Evolutionary conservation across 1,284 basidiomycete species (phyloP).

Genomic region (Puccinia triticina): DNA sequence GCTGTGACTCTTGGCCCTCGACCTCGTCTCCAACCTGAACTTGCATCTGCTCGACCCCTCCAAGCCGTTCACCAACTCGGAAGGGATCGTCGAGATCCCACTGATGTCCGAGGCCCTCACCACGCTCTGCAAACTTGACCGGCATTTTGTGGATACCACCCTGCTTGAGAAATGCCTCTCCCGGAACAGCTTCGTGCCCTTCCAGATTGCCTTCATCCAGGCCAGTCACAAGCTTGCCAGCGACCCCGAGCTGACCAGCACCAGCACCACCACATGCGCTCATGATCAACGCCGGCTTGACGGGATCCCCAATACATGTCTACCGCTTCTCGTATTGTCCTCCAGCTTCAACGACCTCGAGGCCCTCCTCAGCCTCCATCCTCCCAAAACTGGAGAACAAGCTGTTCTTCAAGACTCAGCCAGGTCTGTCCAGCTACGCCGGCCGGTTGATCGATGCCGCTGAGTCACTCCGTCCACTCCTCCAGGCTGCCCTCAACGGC

Average conservation of each 20-base stretch:
- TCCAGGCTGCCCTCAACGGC: slow-evolving; percentile 76
- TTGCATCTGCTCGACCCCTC: slow-evolving; percentile 55
- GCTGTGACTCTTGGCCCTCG: slow-evolving; percentile 69
- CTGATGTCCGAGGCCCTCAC: slow-evolving; percentile 58
- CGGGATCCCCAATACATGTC: slow-evolving; percentile 93
- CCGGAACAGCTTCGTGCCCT: slow-evolving; percentile 50
- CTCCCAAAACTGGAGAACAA: slow-evolving; percentile 84
- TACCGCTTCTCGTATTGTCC: slow-evolving; percentile 96
- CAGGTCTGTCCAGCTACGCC: slow-evolving; percentile 76
- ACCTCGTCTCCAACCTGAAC: slow-evolving; percentile 65
- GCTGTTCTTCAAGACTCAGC: slow-evolving; percentile 80
- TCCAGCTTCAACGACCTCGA: slow-evolving; percentile 61
- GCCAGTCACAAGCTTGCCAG: slow-evolving; percentile 18
- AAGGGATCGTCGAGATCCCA: slow-evolving; percentile 56
- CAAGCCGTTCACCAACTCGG: slow-evolving; percentile 54
- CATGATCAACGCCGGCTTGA: slow-evolving; percentile 97
- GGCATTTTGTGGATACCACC: slow-evolving; percentile 39
- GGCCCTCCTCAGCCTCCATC: slow-evolving; percentile 49
- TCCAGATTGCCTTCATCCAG: slow-evolving; percentile 52
- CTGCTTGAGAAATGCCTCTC: slow-evolving; percentile 49
- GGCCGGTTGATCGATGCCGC: slow-evolving; percentile 71
- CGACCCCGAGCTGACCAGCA: slow-evolving; percentile 3
- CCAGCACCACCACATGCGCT: slow-evolving; percentile 69
- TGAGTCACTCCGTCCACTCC: slow-evolving; percentile 74
- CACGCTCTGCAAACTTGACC: slow-evolving; percentile 58